Evolutionary conservation across 2,329 filamentous ascomycete genomes (phyloP).

Genomic region (Ascochyta koolunga): DNA sequence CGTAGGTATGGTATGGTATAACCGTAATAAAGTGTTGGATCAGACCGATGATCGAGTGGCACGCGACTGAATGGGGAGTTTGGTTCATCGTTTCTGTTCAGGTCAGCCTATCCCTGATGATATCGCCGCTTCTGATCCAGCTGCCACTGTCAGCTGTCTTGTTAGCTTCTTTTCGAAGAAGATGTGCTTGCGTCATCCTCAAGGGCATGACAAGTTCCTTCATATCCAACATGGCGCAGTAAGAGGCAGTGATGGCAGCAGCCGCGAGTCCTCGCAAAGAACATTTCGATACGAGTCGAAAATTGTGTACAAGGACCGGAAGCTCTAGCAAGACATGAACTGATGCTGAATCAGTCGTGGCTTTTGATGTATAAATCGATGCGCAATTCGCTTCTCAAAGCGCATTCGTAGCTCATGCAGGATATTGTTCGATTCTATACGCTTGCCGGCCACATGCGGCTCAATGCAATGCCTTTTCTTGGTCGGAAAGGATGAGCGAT

Average conservation of each 20-base stretch:
- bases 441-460: neutral
- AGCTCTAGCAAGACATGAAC: neutral
- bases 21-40: slow-evolving; percentile 1
- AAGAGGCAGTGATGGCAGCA: neutral
- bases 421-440: neutral
- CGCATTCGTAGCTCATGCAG: neutral
- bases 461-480: neutral
- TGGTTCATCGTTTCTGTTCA: too few relatives aligned
- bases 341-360: neutral
- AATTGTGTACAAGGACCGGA: too few relatives aligned
- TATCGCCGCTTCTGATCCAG: neutral
- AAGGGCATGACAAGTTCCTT: too few relatives aligned
- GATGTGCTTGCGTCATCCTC: too few relatives aligned
- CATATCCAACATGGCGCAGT: too few relatives aligned
- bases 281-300: neutral
- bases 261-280: neutral
- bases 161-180: too few relatives aligned
- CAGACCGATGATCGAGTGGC: slow-evolving; percentile 10
- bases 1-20: neutral
- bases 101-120: too few relatives aligned
- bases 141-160: neutral
- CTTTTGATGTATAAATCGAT: neutral
- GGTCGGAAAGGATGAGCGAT: neutral
- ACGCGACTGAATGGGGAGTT: slow-evolving; percentile 5
- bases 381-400: neutral